Conservation (phyloP, 352 stramenopile genomes). For the Phytopythium cucurbitacearum region DNA sequence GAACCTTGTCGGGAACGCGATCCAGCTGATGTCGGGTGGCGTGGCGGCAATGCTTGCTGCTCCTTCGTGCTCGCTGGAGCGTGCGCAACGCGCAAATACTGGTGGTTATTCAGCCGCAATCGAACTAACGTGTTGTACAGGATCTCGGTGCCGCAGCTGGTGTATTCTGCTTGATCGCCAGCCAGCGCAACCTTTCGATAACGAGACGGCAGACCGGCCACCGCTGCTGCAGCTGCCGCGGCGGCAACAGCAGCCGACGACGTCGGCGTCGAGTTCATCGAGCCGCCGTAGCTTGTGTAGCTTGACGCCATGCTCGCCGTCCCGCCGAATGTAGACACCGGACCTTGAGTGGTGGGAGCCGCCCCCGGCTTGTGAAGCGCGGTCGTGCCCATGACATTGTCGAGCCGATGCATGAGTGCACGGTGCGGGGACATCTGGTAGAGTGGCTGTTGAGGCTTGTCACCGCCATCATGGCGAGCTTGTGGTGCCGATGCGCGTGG, state of each 20-base stretch:
- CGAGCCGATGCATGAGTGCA: constrained; percentile 55
- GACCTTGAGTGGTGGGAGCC: neutral
- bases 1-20: too few relatives aligned
- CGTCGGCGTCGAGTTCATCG: constrained; percentile 13
- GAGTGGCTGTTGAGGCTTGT: constrained; percentile 7
- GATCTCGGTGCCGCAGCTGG: constrained; percentile 64
- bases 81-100: constrained; percentile 48
- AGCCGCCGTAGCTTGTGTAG: constrained; percentile 11
- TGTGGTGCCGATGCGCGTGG: neutral
- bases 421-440: constrained; percentile 56
- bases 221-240: neutral
- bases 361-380: constrained; percentile 1
- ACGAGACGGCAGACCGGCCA: neutral
- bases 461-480: constrained; percentile 2
- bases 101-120: constrained; percentile 63
- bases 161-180: constrained; percentile 49
- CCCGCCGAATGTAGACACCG: constrained; percentile 2
- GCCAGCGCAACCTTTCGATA: constrained; percentile 9
- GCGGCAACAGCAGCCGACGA: neutral
- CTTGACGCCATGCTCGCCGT: constrained; percentile 8
- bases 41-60: neutral
- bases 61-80: neutral
- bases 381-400: constrained; percentile 36
- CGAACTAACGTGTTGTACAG: constrained; percentile 66
- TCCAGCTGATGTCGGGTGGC: neutral